These are phyloP conservation scores for Naganishia sp. DNA, from an alignment of 1,284 basidiomycete species.

Conservation along the genomic window DNA sequence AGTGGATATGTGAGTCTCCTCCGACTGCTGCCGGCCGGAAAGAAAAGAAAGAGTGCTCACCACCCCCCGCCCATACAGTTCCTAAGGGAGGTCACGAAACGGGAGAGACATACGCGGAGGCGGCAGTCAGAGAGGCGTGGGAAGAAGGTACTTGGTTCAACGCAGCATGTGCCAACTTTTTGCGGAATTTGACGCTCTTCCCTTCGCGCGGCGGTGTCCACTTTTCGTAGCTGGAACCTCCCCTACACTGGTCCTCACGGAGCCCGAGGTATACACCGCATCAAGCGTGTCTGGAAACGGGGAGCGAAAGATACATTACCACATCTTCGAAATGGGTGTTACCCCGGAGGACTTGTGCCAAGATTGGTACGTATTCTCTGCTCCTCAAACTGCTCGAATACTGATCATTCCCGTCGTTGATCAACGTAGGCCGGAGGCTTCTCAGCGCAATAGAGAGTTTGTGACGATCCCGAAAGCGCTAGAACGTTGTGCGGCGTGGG, in stretches of 20 bases:
- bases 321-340: constrained; percentile 33
- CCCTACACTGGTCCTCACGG: constrained; percentile 6
- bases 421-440: constrained; percentile 27
- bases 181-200: constrained; percentile 4
- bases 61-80: constrained; percentile 36
- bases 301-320: constrained; percentile 31
- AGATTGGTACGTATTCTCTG: constrained; percentile 25
- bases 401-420: too few species aligned
- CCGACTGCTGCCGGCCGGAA: background rate
- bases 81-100: constrained; percentile 51
- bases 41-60: background rate
- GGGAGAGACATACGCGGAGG: constrained; percentile 48
- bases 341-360: constrained; percentile 26
- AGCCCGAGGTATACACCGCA: constrained; percentile 24
- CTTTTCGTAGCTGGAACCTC: constrained; percentile 30
- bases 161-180: too few species aligned
- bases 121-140: constrained; percentile 50
- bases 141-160: constrained; percentile 47
- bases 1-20: constrained; percentile 49
- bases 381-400: too few species aligned
- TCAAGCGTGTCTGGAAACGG: constrained; percentile 29
- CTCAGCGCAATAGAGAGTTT: constrained; percentile 31
- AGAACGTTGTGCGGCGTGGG: constrained; percentile 31
- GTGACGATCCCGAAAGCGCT: constrained; percentile 30
- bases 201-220: background rate